Evolutionary conservation across 192 early-diverging fungal species (phyloP).

Genomic region (Coemansia sp.): DNA sequence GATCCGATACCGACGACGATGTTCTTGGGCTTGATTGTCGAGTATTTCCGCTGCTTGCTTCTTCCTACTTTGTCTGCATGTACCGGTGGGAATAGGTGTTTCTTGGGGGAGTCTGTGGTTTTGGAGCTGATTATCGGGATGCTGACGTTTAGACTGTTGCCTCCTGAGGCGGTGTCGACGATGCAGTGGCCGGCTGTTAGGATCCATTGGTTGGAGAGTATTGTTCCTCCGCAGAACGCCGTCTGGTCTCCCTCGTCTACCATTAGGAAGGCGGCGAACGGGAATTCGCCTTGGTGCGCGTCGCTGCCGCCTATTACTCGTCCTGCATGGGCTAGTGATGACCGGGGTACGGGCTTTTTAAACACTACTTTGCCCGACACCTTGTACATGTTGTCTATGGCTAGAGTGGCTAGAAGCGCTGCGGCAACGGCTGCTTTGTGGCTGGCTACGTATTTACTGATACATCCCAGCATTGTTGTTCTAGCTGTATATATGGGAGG

Average conservation of each 20-base stretch:
- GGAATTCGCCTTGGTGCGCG: constrained; percentile 24
- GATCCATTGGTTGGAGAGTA: constrained; percentile 43
- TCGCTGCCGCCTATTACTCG: constrained; percentile 52
- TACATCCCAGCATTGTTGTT: not conserved
- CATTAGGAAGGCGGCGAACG: constrained; percentile 46
- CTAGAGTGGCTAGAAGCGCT: not conserved
- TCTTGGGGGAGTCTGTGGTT: too few relatives aligned
- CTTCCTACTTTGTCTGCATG: not conserved
- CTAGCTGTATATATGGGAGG: not conserved
- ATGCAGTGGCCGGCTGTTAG: constrained; percentile 55
- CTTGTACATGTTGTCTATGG: not conserved
- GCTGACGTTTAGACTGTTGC: constrained; percentile 23
- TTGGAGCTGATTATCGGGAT: constrained; percentile 11
- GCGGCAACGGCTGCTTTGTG: not conserved
- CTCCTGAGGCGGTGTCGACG: constrained; percentile 18
- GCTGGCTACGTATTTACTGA: not conserved
- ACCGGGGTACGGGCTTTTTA: not conserved
- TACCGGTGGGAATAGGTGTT: not conserved
- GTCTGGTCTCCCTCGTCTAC: constrained; percentile 36
- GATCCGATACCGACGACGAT: constrained; percentile 39
- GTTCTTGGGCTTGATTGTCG: constrained; percentile 19
- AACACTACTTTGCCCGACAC: constrained; percentile 10
- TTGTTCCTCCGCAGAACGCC: constrained; percentile 49
- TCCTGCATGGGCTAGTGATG: constrained; percentile 18
- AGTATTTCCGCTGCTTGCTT: constrained; percentile 13